Evolutionary conservation across 805 yeast genomes (phyloP).

Genomic region (Nakazawaea populi): DNA sequence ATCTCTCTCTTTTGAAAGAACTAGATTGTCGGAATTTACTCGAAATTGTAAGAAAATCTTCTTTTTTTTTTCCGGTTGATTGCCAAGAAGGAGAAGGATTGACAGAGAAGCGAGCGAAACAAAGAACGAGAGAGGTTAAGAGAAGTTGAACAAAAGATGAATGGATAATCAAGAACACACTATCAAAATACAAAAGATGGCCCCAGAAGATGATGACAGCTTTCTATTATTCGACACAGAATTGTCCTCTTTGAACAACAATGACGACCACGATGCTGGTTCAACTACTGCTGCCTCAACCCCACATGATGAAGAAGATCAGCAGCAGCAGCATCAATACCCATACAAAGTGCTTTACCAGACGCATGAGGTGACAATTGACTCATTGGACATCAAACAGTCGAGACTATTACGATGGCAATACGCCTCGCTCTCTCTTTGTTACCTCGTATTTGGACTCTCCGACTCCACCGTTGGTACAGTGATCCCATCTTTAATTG

Average conservation of each 20-base stretch:
- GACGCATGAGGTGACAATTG: slow-evolving; percentile 24
- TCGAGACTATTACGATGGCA: slow-evolving; percentile 37
- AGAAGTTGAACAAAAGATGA: not conserved
- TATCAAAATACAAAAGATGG: not conserved
- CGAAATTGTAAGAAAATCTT: too few relatives aligned
- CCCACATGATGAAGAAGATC: too few relatives aligned
- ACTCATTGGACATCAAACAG: slow-evolving; percentile 32
- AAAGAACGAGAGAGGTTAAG: too few relatives aligned
- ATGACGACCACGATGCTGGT: not conserved
- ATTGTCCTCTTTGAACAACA: not conserved
- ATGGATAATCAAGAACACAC: not conserved
- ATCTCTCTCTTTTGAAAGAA: not conserved
- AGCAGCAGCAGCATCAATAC: not conserved
- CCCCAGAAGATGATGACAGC: not conserved
- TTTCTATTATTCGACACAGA: not conserved
- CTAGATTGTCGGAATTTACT: too few relatives aligned
- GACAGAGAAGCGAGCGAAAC: too few relatives aligned
- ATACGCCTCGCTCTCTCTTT: slow-evolving; percentile 30
- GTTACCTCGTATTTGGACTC: slow-evolving; percentile 45
- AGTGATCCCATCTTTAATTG: slow-evolving; percentile 44
- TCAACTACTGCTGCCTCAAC: not conserved
- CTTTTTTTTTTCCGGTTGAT: too few relatives aligned
- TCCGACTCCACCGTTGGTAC: slow-evolving; percentile 61
- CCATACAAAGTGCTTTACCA: slow-evolving; percentile 9
- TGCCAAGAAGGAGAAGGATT: too few relatives aligned